Evolutionary conservation across 139 green algal species (phyloP).

Genomic region (Deuterostichococcus epilithicus): DNA sequence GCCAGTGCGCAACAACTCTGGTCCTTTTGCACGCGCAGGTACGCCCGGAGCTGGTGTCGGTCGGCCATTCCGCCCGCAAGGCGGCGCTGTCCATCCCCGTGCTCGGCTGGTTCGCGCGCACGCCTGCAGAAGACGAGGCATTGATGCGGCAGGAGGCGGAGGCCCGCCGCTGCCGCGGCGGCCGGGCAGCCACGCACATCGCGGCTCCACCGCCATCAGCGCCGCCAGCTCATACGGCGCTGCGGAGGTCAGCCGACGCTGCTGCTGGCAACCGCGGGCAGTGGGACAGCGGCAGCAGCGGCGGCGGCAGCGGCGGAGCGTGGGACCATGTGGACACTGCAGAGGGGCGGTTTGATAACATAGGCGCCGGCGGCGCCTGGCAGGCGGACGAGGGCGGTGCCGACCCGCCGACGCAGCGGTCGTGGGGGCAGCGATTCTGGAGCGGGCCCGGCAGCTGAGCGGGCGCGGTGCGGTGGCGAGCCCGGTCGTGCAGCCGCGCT

Average conservation of each 20-base stretch:
- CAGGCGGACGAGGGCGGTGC: neutral
- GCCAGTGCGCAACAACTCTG: too few species aligned
- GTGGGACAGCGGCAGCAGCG: neutral
- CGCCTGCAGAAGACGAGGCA: neutral
- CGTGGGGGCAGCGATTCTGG: neutral
- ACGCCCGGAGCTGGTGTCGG: neutral
- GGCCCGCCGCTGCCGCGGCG: too few species aligned
- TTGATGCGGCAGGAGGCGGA: neutral
- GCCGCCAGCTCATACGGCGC: neutral
- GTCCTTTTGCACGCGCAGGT: neutral
- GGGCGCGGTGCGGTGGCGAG: too few species aligned
- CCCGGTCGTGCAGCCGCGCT: too few species aligned
- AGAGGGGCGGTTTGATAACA: too few species aligned
- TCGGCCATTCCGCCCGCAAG: neutral
- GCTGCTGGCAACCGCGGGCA: neutral
- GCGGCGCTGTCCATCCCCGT: neutral
- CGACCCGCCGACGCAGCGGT: neutral
- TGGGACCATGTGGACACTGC: neutral
- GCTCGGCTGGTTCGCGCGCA: conserved; percentile 2
- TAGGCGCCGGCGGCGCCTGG: too few species aligned
- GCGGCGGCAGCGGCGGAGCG: too few species aligned
- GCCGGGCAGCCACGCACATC: neutral
- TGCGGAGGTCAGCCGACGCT: neutral
- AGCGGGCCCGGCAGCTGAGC: neutral
- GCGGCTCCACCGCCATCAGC: too few species aligned